Evolutionary conservation across 202 grass and related monocot genomes (phyloP), one percentile per base, ranked within the genome.

Genomic region (Carex arenaria): DNA sequence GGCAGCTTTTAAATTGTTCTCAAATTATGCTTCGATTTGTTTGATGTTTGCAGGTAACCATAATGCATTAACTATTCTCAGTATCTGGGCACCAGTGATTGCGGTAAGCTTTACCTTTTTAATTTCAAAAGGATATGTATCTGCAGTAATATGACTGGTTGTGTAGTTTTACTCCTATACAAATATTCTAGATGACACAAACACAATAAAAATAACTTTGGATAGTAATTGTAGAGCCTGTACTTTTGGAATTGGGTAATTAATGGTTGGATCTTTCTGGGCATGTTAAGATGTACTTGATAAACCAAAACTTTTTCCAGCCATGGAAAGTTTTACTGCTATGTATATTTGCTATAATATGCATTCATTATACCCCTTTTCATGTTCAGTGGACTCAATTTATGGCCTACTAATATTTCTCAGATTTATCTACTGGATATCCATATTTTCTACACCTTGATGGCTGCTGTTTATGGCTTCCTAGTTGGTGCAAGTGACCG

Each of bases 401-500:
- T 18, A 32, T 76, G 51, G 14, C 26, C 3, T n/a, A n/a, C 14
- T 32, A n/a, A 34, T 52, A 77, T 57, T 32, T 70, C 87, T 86
- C 89, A 97, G 94, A 97, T 97, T 72, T 97, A 97, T 66, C 94
- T 97, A 88, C 79, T 97, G 88, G 94, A 94, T 75, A 94, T 97
- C 61, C 79, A 97, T 84, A 89, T 97, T 67, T 97, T 97, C 79
- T 97, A 94, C 74, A 97, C 94, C 42, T 61, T 97, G 70, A 32
- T 97, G 42, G 94, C 94, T 87, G 90, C 94, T 84, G 87, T 93
- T 80, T 94, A 89, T 82, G 94, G 94, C 79, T 97, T 97, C 83
- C 84, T 97, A 10, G 87, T 97, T 80, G 94, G 94, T 73, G 94
- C 92, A 32, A 89, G 92, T 0, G 90, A 94, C 82, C 94, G 94